These are phyloP conservation scores for Calonectria naviculata DNA, from an alignment of 2,329 filamentous ascomycete species.

Conservation along the genomic window DNA sequence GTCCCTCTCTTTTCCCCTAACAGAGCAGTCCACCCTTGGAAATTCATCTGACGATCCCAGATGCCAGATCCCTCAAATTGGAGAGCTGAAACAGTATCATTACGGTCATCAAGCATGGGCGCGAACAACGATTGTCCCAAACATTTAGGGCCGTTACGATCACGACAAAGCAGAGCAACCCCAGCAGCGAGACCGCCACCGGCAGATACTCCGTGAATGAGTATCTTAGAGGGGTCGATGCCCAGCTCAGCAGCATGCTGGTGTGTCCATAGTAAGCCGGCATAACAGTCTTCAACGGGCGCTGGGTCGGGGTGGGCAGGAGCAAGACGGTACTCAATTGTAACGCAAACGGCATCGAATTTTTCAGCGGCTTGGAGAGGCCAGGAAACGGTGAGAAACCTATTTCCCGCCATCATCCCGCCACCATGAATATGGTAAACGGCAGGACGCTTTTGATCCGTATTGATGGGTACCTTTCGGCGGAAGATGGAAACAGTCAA, in stretches of 20 bases:
- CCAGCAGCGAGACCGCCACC: constrained; percentile 25
- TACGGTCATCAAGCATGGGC: constrained; percentile 30
- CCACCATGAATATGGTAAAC: background rate
- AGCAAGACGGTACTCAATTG: constrained; percentile 21
- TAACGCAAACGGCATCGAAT: background rate
- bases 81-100: background rate
- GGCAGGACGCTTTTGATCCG: background rate
- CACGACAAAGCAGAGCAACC: constrained; percentile 15
- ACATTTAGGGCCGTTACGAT: constrained; percentile 4
- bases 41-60: background rate
- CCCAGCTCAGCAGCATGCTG: constrained; percentile 9
- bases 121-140: constrained; percentile 22
- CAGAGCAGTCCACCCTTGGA: background rate
- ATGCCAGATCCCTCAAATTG: background rate
- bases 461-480: background rate
- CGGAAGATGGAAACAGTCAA: background rate
- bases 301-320: constrained; percentile 26
- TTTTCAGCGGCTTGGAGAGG: background rate
- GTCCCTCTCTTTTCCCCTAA: background rate
- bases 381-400: background rate
- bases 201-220: constrained; percentile 23
- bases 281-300: constrained; percentile 22
- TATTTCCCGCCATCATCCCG: background rate
- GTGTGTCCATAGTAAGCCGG: constrained; percentile 13
- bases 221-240: constrained; percentile 20